These are phyloP conservation scores for Monosporascus ibericus DNA, from an alignment of 2,329 filamentous ascomycete genomes.

Conservation along the genomic window DNA sequence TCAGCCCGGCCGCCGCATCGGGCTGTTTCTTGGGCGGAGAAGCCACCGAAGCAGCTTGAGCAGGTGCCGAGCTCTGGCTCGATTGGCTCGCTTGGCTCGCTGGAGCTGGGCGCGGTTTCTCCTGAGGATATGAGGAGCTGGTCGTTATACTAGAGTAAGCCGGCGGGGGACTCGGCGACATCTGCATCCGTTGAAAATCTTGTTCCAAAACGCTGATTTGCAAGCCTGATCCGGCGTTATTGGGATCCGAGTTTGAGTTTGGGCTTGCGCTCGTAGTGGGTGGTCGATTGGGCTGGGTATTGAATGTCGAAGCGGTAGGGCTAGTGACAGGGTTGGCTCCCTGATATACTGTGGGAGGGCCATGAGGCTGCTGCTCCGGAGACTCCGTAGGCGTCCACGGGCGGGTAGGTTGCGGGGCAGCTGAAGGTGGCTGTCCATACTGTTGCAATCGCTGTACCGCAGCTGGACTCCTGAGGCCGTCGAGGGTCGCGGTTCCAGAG, in stretches of 20 bases:
- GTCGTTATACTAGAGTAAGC: conserved; percentile 79
- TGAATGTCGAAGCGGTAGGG: conserved; percentile 40
- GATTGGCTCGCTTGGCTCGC: conserved; percentile 20
- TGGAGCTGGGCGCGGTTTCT: conserved; percentile 57
- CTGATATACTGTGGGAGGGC: conserved; percentile 87
- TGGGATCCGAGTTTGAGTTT: conserved; percentile 11
- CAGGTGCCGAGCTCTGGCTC: conserved; percentile 18
- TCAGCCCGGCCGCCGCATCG: conserved; percentile 27
- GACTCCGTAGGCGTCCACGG: conserved; percentile 95
- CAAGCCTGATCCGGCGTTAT: conserved; percentile 26
- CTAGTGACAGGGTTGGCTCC: conserved; percentile 65
- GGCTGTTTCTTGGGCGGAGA: conserved; percentile 26
- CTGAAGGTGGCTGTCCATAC: conserved; percentile 52
- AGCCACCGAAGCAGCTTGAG: conserved; percentile 21
- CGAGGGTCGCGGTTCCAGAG: conserved; percentile 76
- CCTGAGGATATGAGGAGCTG: conserved; percentile 60
- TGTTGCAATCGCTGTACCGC: conserved; percentile 76
- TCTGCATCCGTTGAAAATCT: conserved; percentile 77
- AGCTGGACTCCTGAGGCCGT: conserved; percentile 72
- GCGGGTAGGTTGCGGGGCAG: conserved; percentile 44
- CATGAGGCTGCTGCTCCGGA: conserved; percentile 79
- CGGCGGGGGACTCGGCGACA: conserved; percentile 80
- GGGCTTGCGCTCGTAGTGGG: conserved; percentile 22
- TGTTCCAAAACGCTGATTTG: conserved; percentile 73
- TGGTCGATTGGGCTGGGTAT: conserved; percentile 33